Base-by-base conservation (phyloP, 805 yeast genomes). In the Saccharomycopsis oosterbeekiorum region DNA sequence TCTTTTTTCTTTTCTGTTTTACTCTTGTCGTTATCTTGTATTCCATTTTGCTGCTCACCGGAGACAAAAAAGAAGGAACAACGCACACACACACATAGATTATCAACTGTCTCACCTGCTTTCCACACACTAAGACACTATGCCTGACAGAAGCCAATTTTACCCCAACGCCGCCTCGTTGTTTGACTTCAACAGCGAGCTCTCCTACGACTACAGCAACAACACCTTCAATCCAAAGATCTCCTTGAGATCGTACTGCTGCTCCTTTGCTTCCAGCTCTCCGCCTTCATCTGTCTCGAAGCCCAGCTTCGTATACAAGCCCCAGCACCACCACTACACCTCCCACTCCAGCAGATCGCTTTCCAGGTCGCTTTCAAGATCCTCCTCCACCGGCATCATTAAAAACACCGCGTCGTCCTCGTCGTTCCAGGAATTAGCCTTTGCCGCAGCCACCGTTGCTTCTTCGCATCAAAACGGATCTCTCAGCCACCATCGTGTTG, bases 201-300 rank as follows among this genome's bases (percentile, higher is more conserved):
- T 60, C 15, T 34, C 59, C 34, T 63, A 61, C 34, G 65, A 63
- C 39, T 63, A 63, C 47, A 42, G 59, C 51, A 63, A 60, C 39
- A 63, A 63, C 54, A 63, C 64, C 8, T 59, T 59, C 56, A 63
- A 63, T 39, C 65, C 65, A 40, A 63, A 63, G 60, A 58, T 63
- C 34, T 63, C 65, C 8, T 55, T 63, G 5, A 59, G 65, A 41
- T 57, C 64, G 14, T 63, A 63, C 34, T 63, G 64, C 34, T 63
- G 24, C 50, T 47, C 58, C 34, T 29, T 6, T 3, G 34, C 34
- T 21, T 63, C 62, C 34, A 61, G 24, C 50, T 47, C 58, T 4
- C 59, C 42, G n/a, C 37, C 60, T 15, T 21, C 58, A 8, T 41
- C 58, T 24, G 37, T 17, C 9, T 26, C 51, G 17, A 39, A 37